Base-by-base conservation (phyloP, 2,329 filamentous ascomycete species). In the Nothophoma quercina region DNA sequence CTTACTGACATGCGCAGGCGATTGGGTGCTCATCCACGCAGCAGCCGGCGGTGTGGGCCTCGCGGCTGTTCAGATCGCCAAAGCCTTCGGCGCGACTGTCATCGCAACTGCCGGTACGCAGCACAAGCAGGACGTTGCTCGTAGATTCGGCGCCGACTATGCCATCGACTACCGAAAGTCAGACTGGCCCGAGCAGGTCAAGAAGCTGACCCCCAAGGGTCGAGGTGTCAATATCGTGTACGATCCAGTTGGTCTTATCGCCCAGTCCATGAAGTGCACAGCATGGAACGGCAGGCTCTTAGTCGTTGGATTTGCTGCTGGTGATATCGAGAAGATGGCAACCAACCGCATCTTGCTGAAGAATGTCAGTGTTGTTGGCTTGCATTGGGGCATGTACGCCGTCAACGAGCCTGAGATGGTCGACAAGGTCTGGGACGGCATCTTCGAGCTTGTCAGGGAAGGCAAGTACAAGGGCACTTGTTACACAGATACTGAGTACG, bases 341-440 rank as follows among this genome's bases (percentile, higher is more conserved):
- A 86, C 96, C 79, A 98, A 98, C 75, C 88, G 93, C 74, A 91
- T 97, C 21, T 76, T 97, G 57, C 78, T 98, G 63, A 98, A 97
- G 83, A 97, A 97, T 73, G 93, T 97, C 59, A 88, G 86, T 58
- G 79, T 98, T 10, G 89, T 97, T 1, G 93, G 93, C 1, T 78
- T 97, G 67, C 90, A 96, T 77, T 98, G 93, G 93, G 93, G 93
- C 10, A 86, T 88, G 51, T 97, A 97, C 76, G 79, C 87, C 1
- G 81, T 81, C 35, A 84, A 89, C 61, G 89, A 97, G 78, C 85
- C 81, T 18, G 85, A 88, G 68, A 87, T 82, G 36, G 85, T 95
- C 5, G 79, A 82, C 7, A 74, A 77, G 18, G 92, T 97, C 0
- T 98, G 93, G 93, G 78, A 88, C 41, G 92, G 89, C 1, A 85